Evolutionary conservation across 768 basidiomycete genomes (phyloP).

Genomic region (Leucosporidium scottii): DNA sequence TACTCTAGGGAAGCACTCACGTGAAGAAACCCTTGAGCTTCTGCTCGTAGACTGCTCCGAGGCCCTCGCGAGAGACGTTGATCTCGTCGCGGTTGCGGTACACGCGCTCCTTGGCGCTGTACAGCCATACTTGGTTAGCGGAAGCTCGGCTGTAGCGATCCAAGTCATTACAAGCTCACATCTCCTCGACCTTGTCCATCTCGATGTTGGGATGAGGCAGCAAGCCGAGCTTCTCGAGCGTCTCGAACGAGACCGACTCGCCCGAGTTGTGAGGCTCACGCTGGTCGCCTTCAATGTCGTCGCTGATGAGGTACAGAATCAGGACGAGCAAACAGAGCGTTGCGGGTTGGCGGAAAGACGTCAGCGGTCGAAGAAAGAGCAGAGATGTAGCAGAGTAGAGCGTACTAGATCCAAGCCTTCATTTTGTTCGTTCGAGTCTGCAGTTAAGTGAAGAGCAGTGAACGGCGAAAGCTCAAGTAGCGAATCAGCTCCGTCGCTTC

Average conservation of each 20-base stretch:
- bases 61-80: conserved; percentile 64
- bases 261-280: conserved; percentile 68
- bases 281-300: conserved; percentile 52
- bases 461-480: too few species aligned
- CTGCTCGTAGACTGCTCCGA: conserved; percentile 75
- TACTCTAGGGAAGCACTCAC: neutral
- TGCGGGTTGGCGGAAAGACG: too few species aligned
- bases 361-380: neutral
- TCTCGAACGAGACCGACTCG: conserved; percentile 50
- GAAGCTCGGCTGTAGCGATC: too few species aligned
- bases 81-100: conserved; percentile 81
- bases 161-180: conserved; percentile 30
- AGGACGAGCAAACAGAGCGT: too few species aligned
- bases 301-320: conserved; percentile 8
- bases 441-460: too few species aligned
- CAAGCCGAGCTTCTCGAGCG: conserved; percentile 57
- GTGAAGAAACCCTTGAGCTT: conserved; percentile 69
- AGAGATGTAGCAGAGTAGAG: neutral
- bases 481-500: too few species aligned
- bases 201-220: conserved; percentile 62
- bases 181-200: conserved; percentile 50
- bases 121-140: neutral
- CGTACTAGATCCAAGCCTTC: conserved; percentile 8
- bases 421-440: neutral
- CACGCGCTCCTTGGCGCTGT: conserved; percentile 54